phyloP scores from a whole-genome alignment of 1,284 basidiomycete species.

The Rhodotorula mucilaginosa region DNA sequence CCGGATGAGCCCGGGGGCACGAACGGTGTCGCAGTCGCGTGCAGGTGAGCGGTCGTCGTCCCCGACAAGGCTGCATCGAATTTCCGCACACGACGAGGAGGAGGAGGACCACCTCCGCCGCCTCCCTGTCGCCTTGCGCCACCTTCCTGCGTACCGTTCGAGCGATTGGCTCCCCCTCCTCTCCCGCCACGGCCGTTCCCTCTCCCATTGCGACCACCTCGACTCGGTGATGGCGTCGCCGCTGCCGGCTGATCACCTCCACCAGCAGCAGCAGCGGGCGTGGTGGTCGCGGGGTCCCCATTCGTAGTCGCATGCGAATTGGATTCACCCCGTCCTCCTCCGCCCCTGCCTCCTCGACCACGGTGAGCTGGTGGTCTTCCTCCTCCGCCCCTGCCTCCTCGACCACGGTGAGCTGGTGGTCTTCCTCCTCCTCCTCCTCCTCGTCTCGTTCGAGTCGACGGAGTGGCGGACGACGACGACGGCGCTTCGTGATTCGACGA shows the following conservation, averaged over 20 bases:
- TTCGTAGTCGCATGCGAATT: too few species aligned
- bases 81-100: not conserved
- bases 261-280: not conserved
- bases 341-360: not conserved
- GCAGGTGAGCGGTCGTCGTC: slow-evolving; percentile 1
- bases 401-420: not conserved
- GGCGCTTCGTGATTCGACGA: not conserved
- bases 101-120: not conserved
- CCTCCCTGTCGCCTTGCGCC: not conserved
- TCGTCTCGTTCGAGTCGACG: too few species aligned
- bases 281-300: too few species aligned
- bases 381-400: not conserved
- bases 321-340: not conserved
- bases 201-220: not conserved
- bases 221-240: not conserved
- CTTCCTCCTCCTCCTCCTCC: not conserved
- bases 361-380: not conserved
- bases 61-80: slow-evolving; percentile 30
- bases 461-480: not conserved
- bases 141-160: not conserved
- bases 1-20: slow-evolving; percentile 1
- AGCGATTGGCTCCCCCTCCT: not conserved
- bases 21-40: slow-evolving; percentile 24
- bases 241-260: not conserved
- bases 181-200: not conserved